Percentiles rank a stretch among this genome's conserved stretches.
Conservation (phyloP, 2,329 filamentous ascomycete species). For the Ciborinia camelliae region DNA sequence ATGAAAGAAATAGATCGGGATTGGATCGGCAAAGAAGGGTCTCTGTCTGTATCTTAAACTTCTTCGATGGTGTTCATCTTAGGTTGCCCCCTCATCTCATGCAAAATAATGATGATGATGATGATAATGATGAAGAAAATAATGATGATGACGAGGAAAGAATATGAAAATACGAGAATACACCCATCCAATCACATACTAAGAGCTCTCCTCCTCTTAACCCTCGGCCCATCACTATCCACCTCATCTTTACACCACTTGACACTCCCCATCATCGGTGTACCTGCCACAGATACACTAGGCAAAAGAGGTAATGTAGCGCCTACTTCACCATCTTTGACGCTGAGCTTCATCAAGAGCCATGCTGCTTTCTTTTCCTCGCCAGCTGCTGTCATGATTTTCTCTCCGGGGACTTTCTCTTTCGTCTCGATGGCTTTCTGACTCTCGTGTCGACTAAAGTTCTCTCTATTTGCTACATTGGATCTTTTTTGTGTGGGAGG, state of each 20-base stretch:
- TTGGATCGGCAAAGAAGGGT: too few relatives aligned
- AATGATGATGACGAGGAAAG: not conserved
- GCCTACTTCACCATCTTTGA: slow-evolving; percentile 37
- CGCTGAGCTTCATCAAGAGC: slow-evolving; percentile 48
- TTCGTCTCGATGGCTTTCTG: not conserved
- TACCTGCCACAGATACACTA: not conserved
- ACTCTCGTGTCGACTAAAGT: not conserved
- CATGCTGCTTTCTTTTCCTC: slow-evolving; percentile 47
- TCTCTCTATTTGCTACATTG: not conserved
- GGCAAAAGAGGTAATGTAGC: not conserved
- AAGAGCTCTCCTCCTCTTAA: slow-evolving; percentile 44
- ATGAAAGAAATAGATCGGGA: not conserved
- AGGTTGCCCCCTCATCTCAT: not conserved
- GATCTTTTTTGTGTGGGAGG: not conserved
- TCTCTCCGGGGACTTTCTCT: not conserved
- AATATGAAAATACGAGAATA: not conserved
- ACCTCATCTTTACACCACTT: slow-evolving; percentile 16
- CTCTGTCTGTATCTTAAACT: too few relatives aligned
- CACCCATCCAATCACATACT: slow-evolving; percentile 32
- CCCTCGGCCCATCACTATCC: slow-evolving; percentile 33
- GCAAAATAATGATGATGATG: not conserved
- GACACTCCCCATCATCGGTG: not conserved
- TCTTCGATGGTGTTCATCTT: not conserved
- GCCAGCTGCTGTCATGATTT: slow-evolving; percentile 24
- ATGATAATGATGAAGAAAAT: not conserved